These are phyloP conservation scores for Picea abies DNA, from an alignment of 83 land plant species.

Conservation along the genomic window DNA sequence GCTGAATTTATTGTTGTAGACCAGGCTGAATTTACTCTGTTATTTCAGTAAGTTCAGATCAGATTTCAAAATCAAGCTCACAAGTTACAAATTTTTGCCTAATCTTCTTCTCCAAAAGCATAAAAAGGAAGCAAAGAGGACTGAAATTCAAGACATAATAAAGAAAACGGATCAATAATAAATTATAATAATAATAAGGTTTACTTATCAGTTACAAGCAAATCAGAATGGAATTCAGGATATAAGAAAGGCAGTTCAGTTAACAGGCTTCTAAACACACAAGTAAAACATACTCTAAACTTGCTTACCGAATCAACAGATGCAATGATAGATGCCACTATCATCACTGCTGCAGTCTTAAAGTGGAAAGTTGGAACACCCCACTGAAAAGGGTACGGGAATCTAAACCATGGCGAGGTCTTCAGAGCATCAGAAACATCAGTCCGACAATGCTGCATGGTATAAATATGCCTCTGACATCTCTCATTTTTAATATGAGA, in stretches of 20 bases:
- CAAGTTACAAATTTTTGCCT: too few relatives aligned
- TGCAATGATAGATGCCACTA: constrained; percentile 82
- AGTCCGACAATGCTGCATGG: constrained; percentile 88
- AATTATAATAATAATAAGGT: background rate
- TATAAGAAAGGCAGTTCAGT: background rate
- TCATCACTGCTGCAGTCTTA: constrained; percentile 83
- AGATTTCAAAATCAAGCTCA: too few relatives aligned
- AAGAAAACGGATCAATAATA: background rate
- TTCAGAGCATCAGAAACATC: constrained; percentile 83
- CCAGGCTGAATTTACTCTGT: too few relatives aligned
- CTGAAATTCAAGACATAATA: background rate
- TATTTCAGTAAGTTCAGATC: too few relatives aligned
- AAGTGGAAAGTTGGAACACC: constrained; percentile 85
- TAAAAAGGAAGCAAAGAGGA: background rate
- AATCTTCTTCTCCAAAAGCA: too few relatives aligned
- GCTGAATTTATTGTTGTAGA: too few relatives aligned
- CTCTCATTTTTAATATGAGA: constrained; percentile 54
- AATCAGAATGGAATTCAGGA: background rate
- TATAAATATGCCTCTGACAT: constrained; percentile 71
- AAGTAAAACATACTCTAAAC: background rate
- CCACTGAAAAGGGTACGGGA: constrained; percentile 99
- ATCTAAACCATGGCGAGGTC: constrained; percentile 82
- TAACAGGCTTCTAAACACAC: background rate
- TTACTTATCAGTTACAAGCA: background rate
- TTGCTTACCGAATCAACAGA: constrained; percentile 96